Conservation (phyloP, 768 basidiomycete genomes). For the Amanita muscaria region DNA sequence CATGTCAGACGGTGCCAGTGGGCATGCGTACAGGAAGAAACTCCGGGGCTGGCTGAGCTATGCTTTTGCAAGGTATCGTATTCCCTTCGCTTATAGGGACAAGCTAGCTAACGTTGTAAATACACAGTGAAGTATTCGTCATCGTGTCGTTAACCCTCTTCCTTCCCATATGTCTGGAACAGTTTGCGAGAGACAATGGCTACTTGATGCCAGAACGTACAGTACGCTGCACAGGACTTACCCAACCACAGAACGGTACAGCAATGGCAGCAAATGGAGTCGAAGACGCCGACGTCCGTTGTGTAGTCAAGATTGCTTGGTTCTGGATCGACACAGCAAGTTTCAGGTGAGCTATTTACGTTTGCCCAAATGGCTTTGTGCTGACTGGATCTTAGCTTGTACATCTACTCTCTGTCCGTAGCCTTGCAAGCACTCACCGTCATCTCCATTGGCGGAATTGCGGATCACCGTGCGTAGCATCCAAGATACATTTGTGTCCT, state of each 20-base stretch:
- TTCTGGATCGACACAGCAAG: conserved; percentile 87
- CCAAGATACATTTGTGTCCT: neutral
- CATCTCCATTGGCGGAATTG: conserved; percentile 88
- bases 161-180: conserved; percentile 76
- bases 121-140: conserved; percentile 67
- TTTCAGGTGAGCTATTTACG: conserved; percentile 55
- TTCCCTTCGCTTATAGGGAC: neutral
- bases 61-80: conserved; percentile 66
- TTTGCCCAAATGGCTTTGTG: neutral
- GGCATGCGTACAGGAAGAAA: conserved; percentile 29
- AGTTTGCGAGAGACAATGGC: conserved; percentile 87
- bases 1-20: neutral
- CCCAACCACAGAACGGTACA: conserved; percentile 13
- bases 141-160: conserved; percentile 76
- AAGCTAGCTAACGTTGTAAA: neutral
- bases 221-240: conserved; percentile 40
- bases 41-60: conserved; percentile 78
- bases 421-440: conserved; percentile 89
- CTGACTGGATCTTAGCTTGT: conserved; percentile 46
- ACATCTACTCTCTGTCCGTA: conserved; percentile 82
- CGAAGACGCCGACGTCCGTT: conserved; percentile 36
- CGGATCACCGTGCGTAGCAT: conserved; percentile 66
- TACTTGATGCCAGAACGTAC: conserved; percentile 62
- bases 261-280: conserved; percentile 6
- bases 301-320: conserved; percentile 78